Evolutionary conservation across 169 alveolate genomes (phyloP).

Genomic region (Plasmodium ovale): DNA sequence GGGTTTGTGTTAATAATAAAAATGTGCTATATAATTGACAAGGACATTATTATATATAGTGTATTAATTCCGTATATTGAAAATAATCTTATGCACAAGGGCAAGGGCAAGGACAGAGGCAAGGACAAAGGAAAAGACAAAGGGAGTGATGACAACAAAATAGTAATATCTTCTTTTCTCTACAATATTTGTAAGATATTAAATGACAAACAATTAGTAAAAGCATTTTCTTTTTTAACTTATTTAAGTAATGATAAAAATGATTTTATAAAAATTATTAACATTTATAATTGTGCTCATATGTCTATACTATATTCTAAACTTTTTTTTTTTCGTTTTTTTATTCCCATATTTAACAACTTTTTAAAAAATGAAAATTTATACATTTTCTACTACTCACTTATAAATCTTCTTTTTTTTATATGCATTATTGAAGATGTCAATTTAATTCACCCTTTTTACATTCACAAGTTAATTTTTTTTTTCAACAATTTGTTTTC

Average conservation of each 20-base stretch:
- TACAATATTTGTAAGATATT: constrained; percentile 48
- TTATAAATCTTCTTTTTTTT: constrained; percentile 39
- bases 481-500: constrained; percentile 69
- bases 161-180: constrained; percentile 36
- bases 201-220: constrained; percentile 25
- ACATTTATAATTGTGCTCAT: constrained; percentile 66
- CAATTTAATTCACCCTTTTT: constrained; percentile 63
- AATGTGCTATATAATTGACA: constrained; percentile 41
- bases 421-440: constrained; percentile 56
- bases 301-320: constrained; percentile 40
- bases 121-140: not conserved
- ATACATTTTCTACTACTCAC: constrained; percentile 48
- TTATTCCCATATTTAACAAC: constrained; percentile 45
- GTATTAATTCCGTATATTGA: constrained; percentile 37
- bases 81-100: constrained; percentile 1
- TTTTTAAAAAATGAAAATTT: constrained; percentile 47
- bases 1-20: constrained; percentile 56
- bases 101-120: no score
- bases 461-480: constrained; percentile 62
- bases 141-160: constrained; percentile 14
- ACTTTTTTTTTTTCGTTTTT: constrained; percentile 20
- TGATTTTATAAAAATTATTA: constrained; percentile 58
- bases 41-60: constrained; percentile 12
- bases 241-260: constrained; percentile 41
- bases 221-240: constrained; percentile 3